Evolutionary conservation across 163 green algal genomes (phyloP).

Genomic region (Trebouxia gelatinosa): DNA sequence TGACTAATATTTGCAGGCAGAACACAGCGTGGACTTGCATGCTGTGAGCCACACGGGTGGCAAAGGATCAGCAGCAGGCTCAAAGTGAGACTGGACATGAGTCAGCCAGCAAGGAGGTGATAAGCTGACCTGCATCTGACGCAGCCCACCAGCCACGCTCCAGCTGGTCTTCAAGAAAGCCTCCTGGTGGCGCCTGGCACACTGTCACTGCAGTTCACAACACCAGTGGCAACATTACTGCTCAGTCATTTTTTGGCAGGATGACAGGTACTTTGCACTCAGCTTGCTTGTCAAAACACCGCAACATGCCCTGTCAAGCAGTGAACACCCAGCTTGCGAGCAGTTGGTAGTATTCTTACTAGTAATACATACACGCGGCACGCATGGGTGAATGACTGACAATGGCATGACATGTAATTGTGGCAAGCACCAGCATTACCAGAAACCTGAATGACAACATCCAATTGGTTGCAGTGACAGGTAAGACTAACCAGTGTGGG

Average conservation of each 20-base stretch:
- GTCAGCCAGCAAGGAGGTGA: no score
- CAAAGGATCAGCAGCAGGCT: no score
- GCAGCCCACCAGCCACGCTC: conserved; percentile 32
- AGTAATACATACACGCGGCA: no score
- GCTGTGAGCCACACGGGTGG: no score
- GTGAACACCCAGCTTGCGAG: neutral
- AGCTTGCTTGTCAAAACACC: neutral
- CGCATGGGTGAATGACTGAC: no score
- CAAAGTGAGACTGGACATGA: no score
- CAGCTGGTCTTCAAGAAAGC: conserved; percentile 31
- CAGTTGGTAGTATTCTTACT: neutral
- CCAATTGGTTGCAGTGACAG: neutral
- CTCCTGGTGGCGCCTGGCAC: conserved; percentile 27
- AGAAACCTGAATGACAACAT: neutral
- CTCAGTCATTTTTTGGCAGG: neutral
- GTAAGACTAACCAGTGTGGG: conserved; percentile 17
- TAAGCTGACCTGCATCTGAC: neutral
- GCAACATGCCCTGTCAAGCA: neutral
- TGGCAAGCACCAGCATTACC: neutral
- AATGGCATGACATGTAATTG: neutral
- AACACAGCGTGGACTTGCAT: no score
- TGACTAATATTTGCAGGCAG: no score
- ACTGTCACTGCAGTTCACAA: conserved; percentile 29
- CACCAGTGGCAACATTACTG: neutral
- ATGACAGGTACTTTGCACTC: neutral